Conservation (phyloP, 1,284 basidiomycete species). For the Marasmius fiardii region DNA sequence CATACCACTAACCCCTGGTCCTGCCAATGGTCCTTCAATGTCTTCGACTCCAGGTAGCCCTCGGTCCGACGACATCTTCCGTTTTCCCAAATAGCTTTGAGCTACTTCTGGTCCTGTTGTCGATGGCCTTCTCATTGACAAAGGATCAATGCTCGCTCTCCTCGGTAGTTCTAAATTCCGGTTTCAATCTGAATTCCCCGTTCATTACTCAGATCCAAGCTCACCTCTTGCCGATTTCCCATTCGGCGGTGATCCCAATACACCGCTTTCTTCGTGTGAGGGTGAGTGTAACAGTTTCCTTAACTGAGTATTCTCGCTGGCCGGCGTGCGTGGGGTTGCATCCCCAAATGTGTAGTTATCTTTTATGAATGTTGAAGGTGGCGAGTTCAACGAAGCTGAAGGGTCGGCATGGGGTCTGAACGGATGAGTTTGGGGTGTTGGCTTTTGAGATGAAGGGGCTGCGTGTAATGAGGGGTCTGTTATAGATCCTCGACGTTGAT, state of each 20-base stretch:
- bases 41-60: conserved; percentile 52
- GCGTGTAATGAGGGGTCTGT: conserved; percentile 77
- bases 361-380: conserved; percentile 58
- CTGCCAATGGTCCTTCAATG: conserved; percentile 44
- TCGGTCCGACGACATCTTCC: conserved; percentile 76
- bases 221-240: conserved; percentile 15
- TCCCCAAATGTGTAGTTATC: conserved; percentile 59
- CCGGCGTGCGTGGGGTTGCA: conserved; percentile 38
- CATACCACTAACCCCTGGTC: conserved; percentile 58
- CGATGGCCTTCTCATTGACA: conserved; percentile 63
- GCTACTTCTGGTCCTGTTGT: conserved; percentile 30
- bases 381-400: conserved; percentile 17
- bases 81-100: conserved; percentile 60
- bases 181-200: neutral
- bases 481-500: conserved; percentile 73
- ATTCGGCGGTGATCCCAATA: conserved; percentile 22
- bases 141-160: conserved; percentile 19
- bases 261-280: conserved; percentile 30
- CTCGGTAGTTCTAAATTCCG: neutral
- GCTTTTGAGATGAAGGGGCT: conserved; percentile 26
- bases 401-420: conserved; percentile 27
- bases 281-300: conserved; percentile 52
- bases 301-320: conserved; percentile 39
- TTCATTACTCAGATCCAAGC: neutral
- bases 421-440: conserved; percentile 23